Base-by-base conservation (phyloP, 192 early-diverging fungal genomes). In the Jimgerdemannia flammicorona region DNA sequence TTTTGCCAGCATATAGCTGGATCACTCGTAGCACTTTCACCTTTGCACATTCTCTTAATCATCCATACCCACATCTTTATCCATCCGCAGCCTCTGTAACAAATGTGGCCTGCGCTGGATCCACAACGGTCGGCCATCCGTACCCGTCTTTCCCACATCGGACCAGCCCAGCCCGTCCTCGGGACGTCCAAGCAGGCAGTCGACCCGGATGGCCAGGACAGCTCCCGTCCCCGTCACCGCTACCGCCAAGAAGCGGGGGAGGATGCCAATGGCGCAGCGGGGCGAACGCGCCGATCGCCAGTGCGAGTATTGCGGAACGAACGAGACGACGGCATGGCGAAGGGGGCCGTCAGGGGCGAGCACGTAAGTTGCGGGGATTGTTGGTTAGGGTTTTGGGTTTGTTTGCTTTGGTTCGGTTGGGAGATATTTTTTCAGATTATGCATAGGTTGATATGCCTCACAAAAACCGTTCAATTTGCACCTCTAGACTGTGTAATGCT, bases 401-500 rank as follows among this genome's bases (percentile, higher is more conserved):
- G n/a, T 43, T 8, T 41, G n/a, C 10, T 71, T 42, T 54, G 10
- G 44, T 44, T 54, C 20, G 54, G 43, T 20, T 40, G 17, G 54
- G 40, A 39, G 18, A 40, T 49, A 59, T 72, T 72, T 43, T 41
- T 72, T 68, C 41, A 68, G n/a, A 29, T 0, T n/a, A 18, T 68
- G 18, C 18, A 68, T 0, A 14, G 29, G 29, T 29, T 29, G 29
- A 29, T 29, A 1, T 29, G 29, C 29, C 29, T 29, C 29, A 29
- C 29, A 29, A 29, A 29, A 29, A 29, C 29, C 29, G 1, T 29
- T 29, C 29, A 29, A 44, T 40, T 72, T 40, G 70, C 44, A 49
- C 44, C 3, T 42, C 69, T 71, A 77, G 80, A 29, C 75, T 81
- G 4, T 82, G 81, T 72, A 82, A 82, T 76, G 80, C 81, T 3